Conservation (phyloP, 2,329 filamentous ascomycete species). For the Pseudogymnoascus sp. region DNA sequence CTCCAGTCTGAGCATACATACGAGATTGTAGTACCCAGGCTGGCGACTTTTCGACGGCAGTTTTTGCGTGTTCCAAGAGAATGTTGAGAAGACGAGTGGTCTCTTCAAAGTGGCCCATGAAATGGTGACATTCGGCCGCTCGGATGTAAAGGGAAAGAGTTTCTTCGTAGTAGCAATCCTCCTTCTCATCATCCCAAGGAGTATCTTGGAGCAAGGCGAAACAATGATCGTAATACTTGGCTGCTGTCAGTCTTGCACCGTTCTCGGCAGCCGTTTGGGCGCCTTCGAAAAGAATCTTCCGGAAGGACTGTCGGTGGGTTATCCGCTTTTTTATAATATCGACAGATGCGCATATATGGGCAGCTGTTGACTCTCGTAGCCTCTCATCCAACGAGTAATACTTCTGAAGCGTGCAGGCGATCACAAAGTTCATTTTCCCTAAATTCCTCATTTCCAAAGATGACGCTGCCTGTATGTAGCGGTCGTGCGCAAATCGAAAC, state of each 20-base stretch:
- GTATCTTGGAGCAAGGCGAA: conserved; percentile 70
- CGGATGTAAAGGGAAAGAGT: conserved; percentile 72
- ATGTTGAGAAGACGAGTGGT: conserved; percentile 60
- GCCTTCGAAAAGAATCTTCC: conserved; percentile 64
- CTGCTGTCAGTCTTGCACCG: conserved; percentile 71
- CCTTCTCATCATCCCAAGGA: conserved; percentile 61
- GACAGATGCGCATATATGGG: conserved; percentile 72
- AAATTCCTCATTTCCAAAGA: conserved; percentile 61
- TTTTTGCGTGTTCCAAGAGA: conserved; percentile 62
- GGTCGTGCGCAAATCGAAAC: conserved; percentile 83
- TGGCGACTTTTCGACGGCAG: conserved; percentile 70
- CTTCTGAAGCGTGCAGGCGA: conserved; percentile 72
- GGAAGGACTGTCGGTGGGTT: conserved; percentile 52
- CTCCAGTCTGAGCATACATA: conserved; percentile 65
- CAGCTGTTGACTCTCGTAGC: conserved; percentile 63
- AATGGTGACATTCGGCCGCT: conserved; percentile 74
- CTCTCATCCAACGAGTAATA: conserved; percentile 54
- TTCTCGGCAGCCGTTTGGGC: conserved; percentile 72
- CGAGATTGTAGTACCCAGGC: conserved; percentile 78
- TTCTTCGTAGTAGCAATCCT: conserved; percentile 78
- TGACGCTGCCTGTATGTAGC: conserved; percentile 69
- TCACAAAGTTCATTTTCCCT: conserved; percentile 82
- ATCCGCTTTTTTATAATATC: conserved; percentile 64
- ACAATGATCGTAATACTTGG: conserved; percentile 72
- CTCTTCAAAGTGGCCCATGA: conserved; percentile 61